Conservation (phyloP, 1,284 basidiomycete genomes). For the Entoloma clypeatum region DNA sequence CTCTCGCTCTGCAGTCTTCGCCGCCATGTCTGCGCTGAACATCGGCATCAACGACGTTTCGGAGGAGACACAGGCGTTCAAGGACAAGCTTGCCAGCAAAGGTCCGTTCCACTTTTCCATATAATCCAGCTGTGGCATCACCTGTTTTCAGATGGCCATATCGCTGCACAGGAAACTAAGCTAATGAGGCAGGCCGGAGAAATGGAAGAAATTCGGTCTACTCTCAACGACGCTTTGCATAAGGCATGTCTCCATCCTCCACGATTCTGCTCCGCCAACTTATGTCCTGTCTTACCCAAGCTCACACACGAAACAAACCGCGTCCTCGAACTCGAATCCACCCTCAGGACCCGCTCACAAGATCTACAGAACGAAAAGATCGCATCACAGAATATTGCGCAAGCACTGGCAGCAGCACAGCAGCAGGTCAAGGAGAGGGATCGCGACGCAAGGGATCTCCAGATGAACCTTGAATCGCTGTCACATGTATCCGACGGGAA, state of each 20-base stretch:
- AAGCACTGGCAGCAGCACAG: conserved; percentile 44
- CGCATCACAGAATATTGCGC: conserved; percentile 49
- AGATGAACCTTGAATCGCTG: conserved; percentile 53
- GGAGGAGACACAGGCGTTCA: conserved; percentile 53
- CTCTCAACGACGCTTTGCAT: conserved; percentile 53
- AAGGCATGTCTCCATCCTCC: conserved; percentile 43
- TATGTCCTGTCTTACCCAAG: conserved; percentile 31
- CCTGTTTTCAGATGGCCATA: conserved; percentile 45
- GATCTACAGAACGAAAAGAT: conserved; percentile 56
- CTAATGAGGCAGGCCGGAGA: conserved; percentile 53
- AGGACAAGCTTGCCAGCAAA: conserved; percentile 59
- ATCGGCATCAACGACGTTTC: conserved; percentile 59
- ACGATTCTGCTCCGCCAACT: conserved; percentile 9
- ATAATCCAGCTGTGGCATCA: conserved; percentile 4
- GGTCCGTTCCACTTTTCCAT: conserved; percentile 36
- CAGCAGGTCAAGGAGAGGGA: conserved; percentile 51
- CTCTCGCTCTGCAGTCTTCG: background rate
- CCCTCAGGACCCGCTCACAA: conserved; percentile 44
- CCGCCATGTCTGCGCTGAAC: conserved; percentile 52
- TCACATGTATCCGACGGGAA: conserved; percentile 51
- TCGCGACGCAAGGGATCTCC: conserved; percentile 48
- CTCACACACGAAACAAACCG: conserved; percentile 56
- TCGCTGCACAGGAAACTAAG: conserved; percentile 53
- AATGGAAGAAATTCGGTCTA: conserved; percentile 48
- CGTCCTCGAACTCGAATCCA: conserved; percentile 50